These are phyloP conservation scores for Plasmodium vivax DNA, from an alignment of 169 alveolate species.

Conservation along the genomic window DNA sequence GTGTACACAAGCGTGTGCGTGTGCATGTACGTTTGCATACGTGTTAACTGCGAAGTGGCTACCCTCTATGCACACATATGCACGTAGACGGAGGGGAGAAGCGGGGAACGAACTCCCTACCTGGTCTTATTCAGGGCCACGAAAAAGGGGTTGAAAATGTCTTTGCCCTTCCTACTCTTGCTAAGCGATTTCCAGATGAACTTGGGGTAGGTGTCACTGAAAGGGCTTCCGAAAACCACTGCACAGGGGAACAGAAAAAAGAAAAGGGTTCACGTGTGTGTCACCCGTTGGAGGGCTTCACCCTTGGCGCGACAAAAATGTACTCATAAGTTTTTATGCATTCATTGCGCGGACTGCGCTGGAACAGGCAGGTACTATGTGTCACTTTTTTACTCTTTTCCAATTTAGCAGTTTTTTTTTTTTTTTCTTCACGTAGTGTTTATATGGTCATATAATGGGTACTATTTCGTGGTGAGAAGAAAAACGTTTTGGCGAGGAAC, in stretches of 20 bases:
- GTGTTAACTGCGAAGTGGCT: background rate
- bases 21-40: background rate
- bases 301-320: background rate
- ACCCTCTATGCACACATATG: background rate
- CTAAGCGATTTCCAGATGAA: constrained; percentile 65
- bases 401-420: background rate
- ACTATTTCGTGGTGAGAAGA: background rate
- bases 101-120: background rate
- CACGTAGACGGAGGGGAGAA: background rate
- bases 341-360: background rate
- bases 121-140: constrained; percentile 51
- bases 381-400: background rate
- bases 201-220: constrained; percentile 72
- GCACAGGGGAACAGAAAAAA: background rate
- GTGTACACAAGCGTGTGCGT: background rate
- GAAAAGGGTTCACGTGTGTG: background rate
- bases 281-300: background rate
- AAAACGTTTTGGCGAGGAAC: background rate
- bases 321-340: background rate
- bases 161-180: constrained; percentile 71
- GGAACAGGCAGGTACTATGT: background rate
- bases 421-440: background rate
- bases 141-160: constrained; percentile 71
- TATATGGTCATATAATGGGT: background rate
- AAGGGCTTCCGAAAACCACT: constrained; percentile 76